These are phyloP conservation scores for Claviceps cyperi DNA, from an alignment of 2,329 filamentous ascomycete genomes.

Conservation along the genomic window DNA sequence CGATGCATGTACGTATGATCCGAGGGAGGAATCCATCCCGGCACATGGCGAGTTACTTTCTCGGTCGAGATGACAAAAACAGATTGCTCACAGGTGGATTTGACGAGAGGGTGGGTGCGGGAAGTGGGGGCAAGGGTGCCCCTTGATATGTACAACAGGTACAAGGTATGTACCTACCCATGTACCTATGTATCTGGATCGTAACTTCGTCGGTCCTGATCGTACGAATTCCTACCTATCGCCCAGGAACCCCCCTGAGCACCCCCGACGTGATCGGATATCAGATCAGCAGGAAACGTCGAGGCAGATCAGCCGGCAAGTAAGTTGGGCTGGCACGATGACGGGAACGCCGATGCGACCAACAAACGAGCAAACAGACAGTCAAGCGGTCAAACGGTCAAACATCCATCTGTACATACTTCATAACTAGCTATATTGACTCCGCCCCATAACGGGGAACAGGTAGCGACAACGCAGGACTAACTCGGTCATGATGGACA, in stretches of 20 bases:
- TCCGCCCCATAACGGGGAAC: not conserved
- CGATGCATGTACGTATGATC: not conserved
- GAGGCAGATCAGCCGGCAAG: not conserved
- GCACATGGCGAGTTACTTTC: not conserved
- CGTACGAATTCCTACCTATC: not conserved
- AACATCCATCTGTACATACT: too few species aligned
- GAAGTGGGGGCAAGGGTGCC: not conserved
- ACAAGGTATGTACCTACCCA: not conserved
- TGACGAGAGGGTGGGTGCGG: not conserved
- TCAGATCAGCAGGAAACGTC: too few species aligned
- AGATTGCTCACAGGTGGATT: not conserved
- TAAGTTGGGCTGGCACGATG: not conserved
- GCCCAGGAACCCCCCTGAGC: not conserved
- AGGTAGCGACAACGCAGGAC: too few species aligned
- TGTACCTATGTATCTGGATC: not conserved
- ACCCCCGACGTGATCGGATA: not conserved
- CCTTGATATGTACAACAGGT: too few species aligned
- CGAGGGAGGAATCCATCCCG: not conserved
- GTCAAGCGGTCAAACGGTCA: too few species aligned
- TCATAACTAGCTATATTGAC: too few species aligned
- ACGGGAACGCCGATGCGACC: not conserved
- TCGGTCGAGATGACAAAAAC: not conserved
- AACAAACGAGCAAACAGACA: not conserved
- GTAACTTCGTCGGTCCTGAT: not conserved
- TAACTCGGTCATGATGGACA: too few species aligned